Evolutionary conservation across 2,329 filamentous ascomycete genomes (phyloP), one percentile per base, ranked within the genome.

Genomic region (Colletotrichum melonis): DNA sequence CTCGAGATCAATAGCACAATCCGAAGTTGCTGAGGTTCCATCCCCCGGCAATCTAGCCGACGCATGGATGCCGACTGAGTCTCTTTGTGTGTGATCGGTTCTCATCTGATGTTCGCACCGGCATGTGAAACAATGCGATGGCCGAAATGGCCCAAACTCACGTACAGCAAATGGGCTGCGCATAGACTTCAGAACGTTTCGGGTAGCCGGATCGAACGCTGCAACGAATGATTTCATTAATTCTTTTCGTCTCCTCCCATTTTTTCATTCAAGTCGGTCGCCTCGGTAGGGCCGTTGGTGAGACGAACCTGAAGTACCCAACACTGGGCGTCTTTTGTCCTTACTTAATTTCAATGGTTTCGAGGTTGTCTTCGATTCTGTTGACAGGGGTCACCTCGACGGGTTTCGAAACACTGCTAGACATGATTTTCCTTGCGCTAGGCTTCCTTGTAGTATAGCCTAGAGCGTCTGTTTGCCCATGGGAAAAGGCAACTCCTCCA

Each of bases 11-110:
- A 24, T 54, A 56, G 46, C 55, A 57, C 35, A 62, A 65, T 66
- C 70, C 67, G 70, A 73, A 62, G 60, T 70, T 52, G 35, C 46
- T 26, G 46, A 60, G 55, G 55, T 65, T 73, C 42, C 70, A 73
- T 59, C 60, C 49, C 32, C 49, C 56, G 60, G 67, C 28, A 70
- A 55, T 65, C 59, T 30, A 52, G 49, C 60, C 46, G 70, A 55
- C 67, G 70, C 70, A 70, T 73, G 55, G 67, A 73, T 70, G 60
- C 30, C 26, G 56, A 62, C 55, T 66, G 60, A 73, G 60, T 42
- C 28, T 65, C 19, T 57, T 66, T 42, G 49, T 52, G 67, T 65
- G 22, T 69, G 70, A 66, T 66, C 67, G 57, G 60, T 70, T 55
- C 56, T 59, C 67, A 56, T 73, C 67, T 66, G 55, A 70, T 73